A percentile compares a stretch with the other conserved stretches of the same genome.
Conservation (phyloP, 2,329 filamentous ascomycete genomes). For the Venturia effusa region DNA sequence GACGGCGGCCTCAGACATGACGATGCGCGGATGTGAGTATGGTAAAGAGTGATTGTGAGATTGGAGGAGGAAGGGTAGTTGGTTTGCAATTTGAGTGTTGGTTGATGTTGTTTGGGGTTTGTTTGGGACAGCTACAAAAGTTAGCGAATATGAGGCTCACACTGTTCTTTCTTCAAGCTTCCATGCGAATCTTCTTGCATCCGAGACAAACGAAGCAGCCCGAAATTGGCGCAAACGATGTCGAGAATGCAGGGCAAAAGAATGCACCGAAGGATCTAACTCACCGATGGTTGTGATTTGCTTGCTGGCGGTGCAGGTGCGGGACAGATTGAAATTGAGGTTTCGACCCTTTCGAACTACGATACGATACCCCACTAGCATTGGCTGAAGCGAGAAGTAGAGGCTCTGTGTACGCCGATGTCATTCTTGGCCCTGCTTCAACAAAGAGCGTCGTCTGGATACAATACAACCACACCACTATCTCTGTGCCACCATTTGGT, state of each 20-base stretch:
- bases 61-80: conserved; percentile 10
- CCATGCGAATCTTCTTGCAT: not conserved
- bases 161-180: not conserved
- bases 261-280: too few species aligned
- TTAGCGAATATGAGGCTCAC: not conserved
- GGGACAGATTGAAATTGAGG: not conserved
- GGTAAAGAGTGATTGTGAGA: not conserved
- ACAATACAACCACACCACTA: not conserved
- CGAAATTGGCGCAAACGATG: not conserved
- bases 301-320: not conserved
- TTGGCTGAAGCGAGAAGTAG: not conserved
- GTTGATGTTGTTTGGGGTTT: conserved; percentile 6
- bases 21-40: not conserved
- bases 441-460: not conserved
- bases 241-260: not conserved
- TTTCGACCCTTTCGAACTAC: not conserved
- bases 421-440: not conserved
- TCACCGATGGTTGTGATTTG: not conserved
- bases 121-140: not conserved
- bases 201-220: not conserved
- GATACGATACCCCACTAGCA: not conserved
- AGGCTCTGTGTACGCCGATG: not conserved
- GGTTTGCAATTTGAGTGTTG: conserved; percentile 17
- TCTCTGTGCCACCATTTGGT: not conserved
- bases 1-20: conserved; percentile 16